phyloP scores from a whole-genome alignment of 257 asterid species.

The Petunia axillaris region DNA sequence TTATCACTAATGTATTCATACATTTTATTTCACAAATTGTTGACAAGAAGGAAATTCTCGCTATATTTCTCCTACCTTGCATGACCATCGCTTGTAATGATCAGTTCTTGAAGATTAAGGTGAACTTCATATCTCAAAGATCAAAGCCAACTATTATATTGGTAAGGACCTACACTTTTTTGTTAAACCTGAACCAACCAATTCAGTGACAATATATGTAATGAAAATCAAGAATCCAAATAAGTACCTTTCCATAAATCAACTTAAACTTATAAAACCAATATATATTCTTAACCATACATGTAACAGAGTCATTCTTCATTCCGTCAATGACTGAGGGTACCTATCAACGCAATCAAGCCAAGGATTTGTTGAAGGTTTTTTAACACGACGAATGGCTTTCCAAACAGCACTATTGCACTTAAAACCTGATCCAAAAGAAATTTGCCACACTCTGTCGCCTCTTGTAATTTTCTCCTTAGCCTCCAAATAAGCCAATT shows the following conservation, averaged over 20 bases:
- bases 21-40: neutral
- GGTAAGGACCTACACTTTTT: neutral
- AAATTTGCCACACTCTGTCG: constrained; percentile 86
- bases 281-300: constrained; percentile 11
- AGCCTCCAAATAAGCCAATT: constrained; percentile 84
- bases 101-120: neutral
- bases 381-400: constrained; percentile 51
- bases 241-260: neutral
- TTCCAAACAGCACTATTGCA: constrained; percentile 94
- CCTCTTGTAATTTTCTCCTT: constrained; percentile 71
- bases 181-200: neutral
- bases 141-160: neutral
- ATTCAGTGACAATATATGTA: neutral
- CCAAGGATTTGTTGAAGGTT: constrained; percentile 69
- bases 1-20: neutral
- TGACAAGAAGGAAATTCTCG: neutral
- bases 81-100: neutral
- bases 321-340: constrained; percentile 37
- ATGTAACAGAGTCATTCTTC: constrained; percentile 12
- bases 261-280: neutral
- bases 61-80: neutral
- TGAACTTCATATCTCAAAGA: neutral
- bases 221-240: neutral
- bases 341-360: constrained; percentile 61
- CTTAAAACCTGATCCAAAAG: constrained; percentile 96